A percentile compares a stretch with the other conserved stretches of the same genome.
Evolutionary conservation across 1,139 yeast species (phyloP).

Genomic region (Blastobotrys apis): DNA sequence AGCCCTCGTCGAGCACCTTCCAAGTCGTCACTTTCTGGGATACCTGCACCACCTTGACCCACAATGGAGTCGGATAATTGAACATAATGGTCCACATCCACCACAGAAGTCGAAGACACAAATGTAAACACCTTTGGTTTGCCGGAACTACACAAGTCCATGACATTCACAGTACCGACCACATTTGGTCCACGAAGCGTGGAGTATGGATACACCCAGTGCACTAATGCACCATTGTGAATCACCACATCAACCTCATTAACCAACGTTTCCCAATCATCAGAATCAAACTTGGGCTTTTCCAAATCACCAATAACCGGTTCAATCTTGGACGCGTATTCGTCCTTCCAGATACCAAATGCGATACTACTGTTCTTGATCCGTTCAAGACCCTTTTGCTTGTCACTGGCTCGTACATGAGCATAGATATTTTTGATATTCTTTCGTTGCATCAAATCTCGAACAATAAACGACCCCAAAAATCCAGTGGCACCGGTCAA

Average conservation of each 20-base stretch:
- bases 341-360: slow-evolving; percentile 79
- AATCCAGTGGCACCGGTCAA: slow-evolving; percentile 97
- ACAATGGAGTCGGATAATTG: slow-evolving; percentile 67
- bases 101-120: slow-evolving; percentile 91
- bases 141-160: slow-evolving; percentile 72
- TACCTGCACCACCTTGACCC: slow-evolving; percentile 63
- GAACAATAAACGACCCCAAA: slow-evolving; percentile 81
- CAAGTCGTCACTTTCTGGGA: slow-evolving; percentile 77
- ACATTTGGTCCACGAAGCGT: slow-evolving; percentile 93
- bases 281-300: slow-evolving; percentile 61
- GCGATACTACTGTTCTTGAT: slow-evolving; percentile 71
- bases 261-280: slow-evolving; percentile 55
- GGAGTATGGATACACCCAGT: slow-evolving; percentile 96
- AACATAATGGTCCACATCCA: slow-evolving; percentile 80
- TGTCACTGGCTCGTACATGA: slow-evolving; percentile 82
- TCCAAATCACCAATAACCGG: slow-evolving; percentile 84
- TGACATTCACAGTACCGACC: slow-evolving; percentile 75
- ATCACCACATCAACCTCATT: slow-evolving; percentile 71
- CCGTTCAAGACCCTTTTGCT: slow-evolving; percentile 68
- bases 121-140: slow-evolving; percentile 83
- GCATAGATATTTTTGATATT: slow-evolving; percentile 56
- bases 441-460: slow-evolving; percentile 61
- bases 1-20: slow-evolving; percentile 76
- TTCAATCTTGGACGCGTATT: slow-evolving; percentile 54
- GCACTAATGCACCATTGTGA: slow-evolving; percentile 97